Evolutionary conservation across 2,329 filamentous ascomycete genomes (phyloP).

Genomic region (Rutstroemia sp.): DNA sequence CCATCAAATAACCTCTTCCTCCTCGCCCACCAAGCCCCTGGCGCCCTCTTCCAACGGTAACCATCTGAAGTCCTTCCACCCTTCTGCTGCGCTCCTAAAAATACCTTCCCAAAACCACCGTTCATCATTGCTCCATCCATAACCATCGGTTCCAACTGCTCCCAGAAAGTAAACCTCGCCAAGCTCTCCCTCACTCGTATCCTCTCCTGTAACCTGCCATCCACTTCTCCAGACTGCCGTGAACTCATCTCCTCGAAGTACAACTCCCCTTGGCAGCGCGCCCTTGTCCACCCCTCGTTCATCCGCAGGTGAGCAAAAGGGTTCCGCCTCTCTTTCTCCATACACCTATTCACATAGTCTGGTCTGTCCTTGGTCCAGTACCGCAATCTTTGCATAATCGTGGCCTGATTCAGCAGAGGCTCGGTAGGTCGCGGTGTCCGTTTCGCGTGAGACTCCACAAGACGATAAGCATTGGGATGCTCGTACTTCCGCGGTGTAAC

Average conservation of each 20-base stretch:
- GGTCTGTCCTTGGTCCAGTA: not conserved
- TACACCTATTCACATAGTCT: not conserved
- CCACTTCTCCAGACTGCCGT: not conserved
- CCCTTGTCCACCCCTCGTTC: constrained; percentile 3
- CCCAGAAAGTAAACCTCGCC: constrained; percentile 4
- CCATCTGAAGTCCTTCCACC: not conserved
- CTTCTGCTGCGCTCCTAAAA: constrained; percentile 8
- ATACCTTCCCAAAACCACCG: constrained; percentile 14
- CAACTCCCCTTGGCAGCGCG: not conserved
- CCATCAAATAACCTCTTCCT: constrained; percentile 11
- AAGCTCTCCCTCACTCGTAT: not conserved
- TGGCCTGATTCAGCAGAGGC: not conserved
- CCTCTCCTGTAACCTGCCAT: not conserved
- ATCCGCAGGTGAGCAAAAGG: not conserved
- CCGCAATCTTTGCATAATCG: not conserved
- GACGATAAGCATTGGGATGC: not conserved
- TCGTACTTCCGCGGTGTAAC: not conserved
- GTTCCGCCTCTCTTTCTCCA: not conserved
- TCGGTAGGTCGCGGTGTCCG: not conserved
- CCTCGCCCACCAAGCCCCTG: constrained; percentile 15
- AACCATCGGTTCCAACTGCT: constrained; percentile 11
- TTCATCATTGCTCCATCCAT: constrained; percentile 11
- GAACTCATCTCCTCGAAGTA: not conserved
- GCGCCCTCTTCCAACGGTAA: constrained; percentile 8
- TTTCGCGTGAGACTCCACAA: not conserved